phyloP scores from a whole-genome alignment of 2,329 filamentous ascomycete genomes.

The Sarocladium strictum region DNA sequence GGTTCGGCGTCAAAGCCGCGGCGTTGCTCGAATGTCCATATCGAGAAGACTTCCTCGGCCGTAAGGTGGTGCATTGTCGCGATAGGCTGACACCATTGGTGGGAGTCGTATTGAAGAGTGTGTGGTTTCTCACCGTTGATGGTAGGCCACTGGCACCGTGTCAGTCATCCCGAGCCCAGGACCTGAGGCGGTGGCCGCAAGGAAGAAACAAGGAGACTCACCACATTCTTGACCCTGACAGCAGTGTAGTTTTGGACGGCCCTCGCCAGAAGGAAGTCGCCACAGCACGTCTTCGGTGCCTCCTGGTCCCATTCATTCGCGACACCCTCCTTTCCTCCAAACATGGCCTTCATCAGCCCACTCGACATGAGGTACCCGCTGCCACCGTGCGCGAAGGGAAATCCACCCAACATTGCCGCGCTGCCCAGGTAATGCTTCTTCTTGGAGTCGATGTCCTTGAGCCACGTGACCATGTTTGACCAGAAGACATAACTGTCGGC shows the following conservation, averaged over 20 bases:
- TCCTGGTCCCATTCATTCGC: slow-evolving; percentile 40
- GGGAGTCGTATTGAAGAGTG: slow-evolving; percentile 38
- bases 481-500: slow-evolving; percentile 53
- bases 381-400: slow-evolving; percentile 49
- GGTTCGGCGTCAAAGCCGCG: slow-evolving; percentile 24
- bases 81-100: slow-evolving; percentile 51
- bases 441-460: slow-evolving; percentile 35
- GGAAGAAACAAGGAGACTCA: slow-evolving; percentile 20
- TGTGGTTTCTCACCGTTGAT: slow-evolving; percentile 50
- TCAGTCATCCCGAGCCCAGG: slow-evolving; percentile 12
- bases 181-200: too few relatives aligned
- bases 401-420: slow-evolving; percentile 32
- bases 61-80: slow-evolving; percentile 51
- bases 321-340: slow-evolving; percentile 35
- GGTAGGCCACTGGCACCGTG: slow-evolving; percentile 37
- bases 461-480: slow-evolving; percentile 44
- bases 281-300: slow-evolving; percentile 39
- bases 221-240: slow-evolving; percentile 33
- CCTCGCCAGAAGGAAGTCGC: slow-evolving; percentile 43
- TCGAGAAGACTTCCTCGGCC: slow-evolving; percentile 41
- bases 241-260: slow-evolving; percentile 39
- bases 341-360: slow-evolving; percentile 41
- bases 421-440: slow-evolving; percentile 46
- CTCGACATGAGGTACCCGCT: slow-evolving; percentile 49
- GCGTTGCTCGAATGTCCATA: slow-evolving; percentile 46